These are phyloP conservation scores for Anthracocystis setariae DNA, from an alignment of 1,284 basidiomycete species.

Conservation along the genomic window DNA sequence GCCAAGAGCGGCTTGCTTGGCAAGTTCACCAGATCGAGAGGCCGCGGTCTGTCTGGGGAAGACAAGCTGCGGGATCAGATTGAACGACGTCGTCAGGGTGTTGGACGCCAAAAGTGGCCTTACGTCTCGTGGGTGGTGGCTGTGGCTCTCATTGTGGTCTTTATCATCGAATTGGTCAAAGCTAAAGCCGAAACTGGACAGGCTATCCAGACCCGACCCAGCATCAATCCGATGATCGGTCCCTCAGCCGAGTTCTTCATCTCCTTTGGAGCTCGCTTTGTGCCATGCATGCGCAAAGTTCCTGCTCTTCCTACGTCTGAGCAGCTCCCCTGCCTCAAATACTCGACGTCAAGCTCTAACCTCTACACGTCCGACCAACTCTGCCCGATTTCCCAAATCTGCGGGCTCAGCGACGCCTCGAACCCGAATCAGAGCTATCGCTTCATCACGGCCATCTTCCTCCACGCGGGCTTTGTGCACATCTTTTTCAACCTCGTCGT, in stretches of 20 bases:
- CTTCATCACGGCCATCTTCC: conserved; percentile 74
- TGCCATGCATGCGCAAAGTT: conserved; percentile 80
- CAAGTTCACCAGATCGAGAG: conserved; percentile 24
- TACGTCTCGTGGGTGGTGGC: conserved; percentile 72
- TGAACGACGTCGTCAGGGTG: conserved; percentile 73
- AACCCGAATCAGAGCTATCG: conserved; percentile 86
- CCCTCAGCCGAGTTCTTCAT: conserved; percentile 86
- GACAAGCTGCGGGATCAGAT: conserved; percentile 62
- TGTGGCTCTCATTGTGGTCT: conserved; percentile 73
- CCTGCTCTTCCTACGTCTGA: conserved; percentile 70
- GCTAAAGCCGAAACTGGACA: conserved; percentile 62
- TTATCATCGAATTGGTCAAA: conserved; percentile 64
- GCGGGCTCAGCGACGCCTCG: conserved; percentile 76
- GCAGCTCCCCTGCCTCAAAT: conserved; percentile 72
- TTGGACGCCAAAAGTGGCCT: conserved; percentile 83
- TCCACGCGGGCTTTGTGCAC: conserved; percentile 89
- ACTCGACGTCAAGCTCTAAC: conserved; percentile 69
- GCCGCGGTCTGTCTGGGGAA: conserved; percentile 12
- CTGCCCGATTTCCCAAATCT: conserved; percentile 84
- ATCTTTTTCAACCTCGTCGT: conserved; percentile 88
- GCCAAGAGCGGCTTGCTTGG: conserved; percentile 37
- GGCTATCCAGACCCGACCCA: conserved; percentile 72
- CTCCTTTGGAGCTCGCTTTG: conserved; percentile 86
- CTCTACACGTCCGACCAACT: conserved; percentile 68
- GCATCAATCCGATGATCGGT: conserved; percentile 90